Percentiles rank a stretch among this genome's conserved stretches.
These are phyloP conservation scores for Paxillus involutus DNA, from an alignment of 768 basidiomycete species.

Conservation along the genomic window DNA sequence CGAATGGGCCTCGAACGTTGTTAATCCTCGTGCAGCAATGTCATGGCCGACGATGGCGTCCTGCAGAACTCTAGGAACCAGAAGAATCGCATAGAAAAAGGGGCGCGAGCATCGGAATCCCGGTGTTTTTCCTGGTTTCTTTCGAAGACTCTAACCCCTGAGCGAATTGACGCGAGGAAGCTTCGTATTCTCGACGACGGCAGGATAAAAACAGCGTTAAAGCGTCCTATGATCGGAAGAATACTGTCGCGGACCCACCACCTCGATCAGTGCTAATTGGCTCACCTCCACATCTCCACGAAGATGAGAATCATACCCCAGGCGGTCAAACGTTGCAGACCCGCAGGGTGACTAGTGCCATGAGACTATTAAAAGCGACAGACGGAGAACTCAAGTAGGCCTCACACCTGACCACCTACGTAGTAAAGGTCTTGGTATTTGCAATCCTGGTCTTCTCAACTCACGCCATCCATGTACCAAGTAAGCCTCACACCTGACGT, in stretches of 20 bases:
- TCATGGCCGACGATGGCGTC: slow-evolving; percentile 4
- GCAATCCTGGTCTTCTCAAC: slow-evolving; percentile 4
- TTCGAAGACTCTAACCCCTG: neutral
- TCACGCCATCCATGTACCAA: neutral
- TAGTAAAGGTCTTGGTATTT: neutral
- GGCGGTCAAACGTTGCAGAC: neutral
- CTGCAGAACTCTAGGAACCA: slow-evolving; percentile 8
- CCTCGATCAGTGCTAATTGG: neutral
- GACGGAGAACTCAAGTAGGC: neutral
- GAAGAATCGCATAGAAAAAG: slow-evolving; percentile 6
- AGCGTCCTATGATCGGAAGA: slow-evolving; percentile 4
- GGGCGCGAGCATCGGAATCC: slow-evolving; percentile 14
- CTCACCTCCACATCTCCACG: neutral
- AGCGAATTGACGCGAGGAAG: slow-evolving; percentile 8
- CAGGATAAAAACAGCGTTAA: neutral
- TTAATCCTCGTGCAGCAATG: slow-evolving; percentile 1
- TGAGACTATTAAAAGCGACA: neutral
- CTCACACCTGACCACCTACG: neutral
- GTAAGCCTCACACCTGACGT: neutral
- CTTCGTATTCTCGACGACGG: slow-evolving; percentile 7
- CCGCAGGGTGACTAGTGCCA: neutral
- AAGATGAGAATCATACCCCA: slow-evolving; percentile 7
- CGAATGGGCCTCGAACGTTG: neutral
- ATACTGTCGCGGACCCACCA: slow-evolving; percentile 3
- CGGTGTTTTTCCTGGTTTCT: no score